These are phyloP conservation scores for Tylopilus intermedius DNA, from an alignment of 768 basidiomycete species.

Conservation along the genomic window DNA sequence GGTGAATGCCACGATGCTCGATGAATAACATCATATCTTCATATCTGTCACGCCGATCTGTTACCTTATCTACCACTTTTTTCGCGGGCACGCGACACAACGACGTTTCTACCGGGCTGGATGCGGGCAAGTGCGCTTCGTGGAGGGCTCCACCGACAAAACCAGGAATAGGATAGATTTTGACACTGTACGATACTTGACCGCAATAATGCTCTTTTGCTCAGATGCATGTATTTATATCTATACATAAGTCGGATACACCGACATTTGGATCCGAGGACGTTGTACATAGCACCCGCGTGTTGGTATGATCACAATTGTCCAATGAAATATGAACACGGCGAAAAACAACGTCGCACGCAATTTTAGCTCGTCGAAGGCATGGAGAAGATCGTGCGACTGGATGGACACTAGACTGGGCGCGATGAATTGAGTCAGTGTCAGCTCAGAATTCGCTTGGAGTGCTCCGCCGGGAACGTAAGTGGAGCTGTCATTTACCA, in stretches of 20 bases:
- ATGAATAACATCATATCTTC: constrained; percentile 5
- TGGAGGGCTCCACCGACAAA: background rate
- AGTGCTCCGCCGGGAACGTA: background rate
- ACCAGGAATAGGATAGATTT: constrained; percentile 16
- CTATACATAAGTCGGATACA: background rate
- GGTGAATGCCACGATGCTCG: background rate
- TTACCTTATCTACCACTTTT: constrained; percentile 17
- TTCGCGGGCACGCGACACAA: background rate
- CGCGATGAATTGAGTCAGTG: too few relatives aligned
- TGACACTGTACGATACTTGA: constrained; percentile 14
- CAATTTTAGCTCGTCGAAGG: too few relatives aligned
- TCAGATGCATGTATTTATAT: background rate
- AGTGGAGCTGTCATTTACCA: background rate
- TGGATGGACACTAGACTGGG: too few relatives aligned
- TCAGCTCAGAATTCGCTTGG: background rate
- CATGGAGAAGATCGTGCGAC: too few relatives aligned
- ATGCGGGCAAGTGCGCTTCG: background rate
- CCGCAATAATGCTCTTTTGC: background rate
- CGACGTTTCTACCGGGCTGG: background rate
- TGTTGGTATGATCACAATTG: too few relatives aligned
- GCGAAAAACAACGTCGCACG: too few relatives aligned
- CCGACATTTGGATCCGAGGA: background rate
- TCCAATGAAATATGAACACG: too few relatives aligned
- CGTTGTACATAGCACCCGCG: too few relatives aligned
- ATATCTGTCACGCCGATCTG: constrained; percentile 19